These are phyloP conservation scores for Teunomyces panamensis DNA, from an alignment of 805 yeast genomes.

Conservation along the genomic window DNA sequence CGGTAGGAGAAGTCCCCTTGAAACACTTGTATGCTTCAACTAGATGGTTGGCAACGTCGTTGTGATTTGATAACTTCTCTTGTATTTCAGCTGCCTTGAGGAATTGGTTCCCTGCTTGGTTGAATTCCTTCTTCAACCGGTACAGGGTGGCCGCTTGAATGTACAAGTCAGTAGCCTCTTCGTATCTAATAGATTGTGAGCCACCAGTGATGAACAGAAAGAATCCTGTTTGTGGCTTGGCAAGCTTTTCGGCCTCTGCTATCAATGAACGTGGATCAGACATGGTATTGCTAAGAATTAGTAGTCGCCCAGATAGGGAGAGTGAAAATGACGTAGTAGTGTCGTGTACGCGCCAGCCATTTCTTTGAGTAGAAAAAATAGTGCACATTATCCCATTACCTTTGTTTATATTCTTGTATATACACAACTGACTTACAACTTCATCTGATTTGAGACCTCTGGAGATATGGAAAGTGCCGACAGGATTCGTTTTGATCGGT, in stretches of 20 bases:
- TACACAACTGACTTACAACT: too few species aligned
- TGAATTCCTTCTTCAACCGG: constrained; percentile 69
- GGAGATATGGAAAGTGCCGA: constrained; percentile 10
- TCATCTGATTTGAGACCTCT: too few species aligned
- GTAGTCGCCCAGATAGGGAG: background rate
- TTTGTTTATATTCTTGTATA: constrained; percentile 1
- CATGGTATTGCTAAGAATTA: constrained; percentile 18
- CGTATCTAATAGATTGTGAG: constrained; percentile 60
- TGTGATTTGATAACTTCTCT: constrained; percentile 68
- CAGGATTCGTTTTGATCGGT: constrained; percentile 46
- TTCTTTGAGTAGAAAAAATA: background rate
- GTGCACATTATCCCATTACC: background rate
- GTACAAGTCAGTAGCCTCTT: constrained; percentile 90
- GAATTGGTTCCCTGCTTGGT: constrained; percentile 78
- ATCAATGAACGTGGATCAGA: constrained; percentile 46
- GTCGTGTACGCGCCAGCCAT: background rate
- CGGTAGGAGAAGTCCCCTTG: constrained; percentile 67
- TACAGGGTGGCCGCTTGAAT: constrained; percentile 92
- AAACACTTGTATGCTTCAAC: constrained; percentile 90
- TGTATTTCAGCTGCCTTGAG: constrained; percentile 84
- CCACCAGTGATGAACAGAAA: constrained; percentile 64
- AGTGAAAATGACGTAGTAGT: background rate
- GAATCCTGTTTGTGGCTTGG: constrained; percentile 66
- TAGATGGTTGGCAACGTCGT: constrained; percentile 87
- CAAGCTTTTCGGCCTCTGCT: constrained; percentile 40